Base-by-base conservation (phyloP, 2,329 filamentous ascomycete species). In the Penicillium hesseltinei region DNA sequence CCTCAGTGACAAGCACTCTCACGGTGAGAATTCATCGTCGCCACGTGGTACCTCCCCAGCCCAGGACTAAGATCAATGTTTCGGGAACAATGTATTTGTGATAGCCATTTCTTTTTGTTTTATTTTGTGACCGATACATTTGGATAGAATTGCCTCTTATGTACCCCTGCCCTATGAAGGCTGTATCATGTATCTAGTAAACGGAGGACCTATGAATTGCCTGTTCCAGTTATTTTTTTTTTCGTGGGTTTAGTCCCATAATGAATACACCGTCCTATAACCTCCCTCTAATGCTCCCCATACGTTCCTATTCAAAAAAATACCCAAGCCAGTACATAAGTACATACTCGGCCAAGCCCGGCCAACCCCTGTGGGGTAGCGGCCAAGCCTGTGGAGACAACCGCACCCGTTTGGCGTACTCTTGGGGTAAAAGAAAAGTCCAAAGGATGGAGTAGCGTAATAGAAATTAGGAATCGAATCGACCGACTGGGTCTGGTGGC, bases 1-100 rank as follows among this genome's bases (percentile, higher is more conserved):
- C 58, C 64, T 82, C 23, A 81, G 78, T 60, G 79, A 81, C 57
- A 81, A 80, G 59, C 76, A 78, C 31, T 63, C 73, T 47, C 66
- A 68, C 48, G 19, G 23, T 15, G 53, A 44, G 31, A 50, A 21
- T 19, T 56, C 53, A 21, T 33, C 51, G 13, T 25, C 39, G 2
- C 23, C 52, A 6, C 45, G 47, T 25, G 53, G 33, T 6, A 29
- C 23, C 21, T 56, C 53, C n/a, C 47, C 53, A 19, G 17, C 23
- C n/a, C 25, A 36, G 9, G 17, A 47, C 9, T 39, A 21, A 39
- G 50, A 8, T 43, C 15, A 9, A 29, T 23, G 10, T 27, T 11
- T 11, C 21, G 3, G 39, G 27, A n/a, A 19, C 15, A n/a, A 36
- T 48, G 21, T 48, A 35, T 27, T 21, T 40, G 31, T 36, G 31